Conservation (phyloP, 106 monocot genomes). For the Allium sativum region DNA sequence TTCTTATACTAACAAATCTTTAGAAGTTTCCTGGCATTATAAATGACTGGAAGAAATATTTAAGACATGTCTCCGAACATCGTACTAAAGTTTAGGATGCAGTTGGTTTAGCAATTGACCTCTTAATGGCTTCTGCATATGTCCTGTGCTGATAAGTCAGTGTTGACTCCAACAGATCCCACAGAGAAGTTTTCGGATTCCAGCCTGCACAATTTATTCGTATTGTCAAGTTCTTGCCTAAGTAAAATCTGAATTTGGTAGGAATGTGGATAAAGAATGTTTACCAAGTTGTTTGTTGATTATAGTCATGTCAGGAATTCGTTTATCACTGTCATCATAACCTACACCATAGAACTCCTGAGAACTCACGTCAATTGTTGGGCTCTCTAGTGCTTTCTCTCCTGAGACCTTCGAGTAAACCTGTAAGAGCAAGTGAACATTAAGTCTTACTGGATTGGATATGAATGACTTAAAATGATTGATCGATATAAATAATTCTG, state of each 20-base stretch:
- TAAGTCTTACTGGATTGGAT: neutral
- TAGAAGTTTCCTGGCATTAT: too few relatives aligned
- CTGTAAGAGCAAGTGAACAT: slow-evolving; percentile 13
- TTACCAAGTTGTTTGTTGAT: slow-evolving; percentile 37
- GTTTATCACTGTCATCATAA: slow-evolving; percentile 63
- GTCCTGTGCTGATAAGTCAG: slow-evolving; percentile 25
- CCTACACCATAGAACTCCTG: slow-evolving; percentile 73
- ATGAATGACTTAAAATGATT: too few relatives aligned
- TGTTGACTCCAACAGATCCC: slow-evolving; percentile 20
- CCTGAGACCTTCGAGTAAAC: slow-evolving; percentile 64
- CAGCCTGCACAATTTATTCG: slow-evolving; percentile 11
- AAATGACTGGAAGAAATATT: too few relatives aligned
- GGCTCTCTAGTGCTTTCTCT: slow-evolving; percentile 26
- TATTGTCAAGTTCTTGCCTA: neutral
- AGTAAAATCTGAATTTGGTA: too few relatives aligned
- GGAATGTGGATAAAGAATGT: neutral
- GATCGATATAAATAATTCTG: too few relatives aligned
- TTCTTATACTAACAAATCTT: too few relatives aligned
- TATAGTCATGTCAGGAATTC: slow-evolving; percentile 78
- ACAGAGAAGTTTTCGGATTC: slow-evolving; percentile 21
- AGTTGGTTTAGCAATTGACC: slow-evolving; percentile 9
- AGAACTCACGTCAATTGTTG: slow-evolving; percentile 58
- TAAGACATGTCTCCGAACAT: too few relatives aligned
- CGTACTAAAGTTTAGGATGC: neutral
- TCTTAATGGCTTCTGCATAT: slow-evolving; percentile 23